Evolutionary conservation across 129 eudicot species (phyloP).

Genomic region (Artemisia tridentata): DNA sequence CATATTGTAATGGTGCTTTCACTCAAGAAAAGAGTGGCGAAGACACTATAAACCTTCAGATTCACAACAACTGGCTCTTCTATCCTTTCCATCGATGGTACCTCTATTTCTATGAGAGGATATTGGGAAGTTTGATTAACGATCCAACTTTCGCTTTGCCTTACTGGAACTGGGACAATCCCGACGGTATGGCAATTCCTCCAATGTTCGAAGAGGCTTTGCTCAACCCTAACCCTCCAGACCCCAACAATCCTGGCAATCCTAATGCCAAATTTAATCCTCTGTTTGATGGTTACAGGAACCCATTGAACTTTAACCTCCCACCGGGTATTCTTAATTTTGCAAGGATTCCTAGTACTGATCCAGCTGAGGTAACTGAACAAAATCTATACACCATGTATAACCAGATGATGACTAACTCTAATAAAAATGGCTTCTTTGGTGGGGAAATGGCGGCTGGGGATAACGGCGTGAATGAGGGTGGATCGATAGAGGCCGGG

Average conservation of each 20-base stretch:
- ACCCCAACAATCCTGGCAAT: too few relatives aligned
- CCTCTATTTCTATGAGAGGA: slow-evolving; percentile 46
- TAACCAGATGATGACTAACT: slow-evolving; percentile 16
- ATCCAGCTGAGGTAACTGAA: neutral
- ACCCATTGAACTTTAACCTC: slow-evolving; percentile 31
- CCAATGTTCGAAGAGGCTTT: slow-evolving; percentile 10
- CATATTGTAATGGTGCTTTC: slow-evolving; percentile 43
- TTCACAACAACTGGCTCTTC: slow-evolving; percentile 54
- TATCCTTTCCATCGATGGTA: slow-evolving; percentile 52
- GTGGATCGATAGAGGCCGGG: slow-evolving; percentile 29
- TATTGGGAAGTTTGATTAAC: slow-evolving; percentile 36
- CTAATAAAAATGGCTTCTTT: slow-evolving; percentile 14
- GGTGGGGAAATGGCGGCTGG: slow-evolving; percentile 27
- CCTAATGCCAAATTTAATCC: neutral
- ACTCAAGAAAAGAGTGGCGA: slow-evolving; percentile 29
- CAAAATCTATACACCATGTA: slow-evolving; percentile 27
- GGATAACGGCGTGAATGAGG: neutral
- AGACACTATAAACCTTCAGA: slow-evolving; percentile 13
- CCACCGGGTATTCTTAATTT: neutral
- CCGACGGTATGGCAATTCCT: slow-evolving; percentile 35
- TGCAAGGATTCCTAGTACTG: neutral
- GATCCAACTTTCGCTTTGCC: slow-evolving; percentile 47
- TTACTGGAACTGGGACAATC: slow-evolving; percentile 48
- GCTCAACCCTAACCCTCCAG: too few relatives aligned
- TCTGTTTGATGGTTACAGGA: slow-evolving; percentile 25